These are phyloP conservation scores for Coprinopsis sp. DNA, from an alignment of 768 basidiomycete species.

Conservation along the genomic window DNA sequence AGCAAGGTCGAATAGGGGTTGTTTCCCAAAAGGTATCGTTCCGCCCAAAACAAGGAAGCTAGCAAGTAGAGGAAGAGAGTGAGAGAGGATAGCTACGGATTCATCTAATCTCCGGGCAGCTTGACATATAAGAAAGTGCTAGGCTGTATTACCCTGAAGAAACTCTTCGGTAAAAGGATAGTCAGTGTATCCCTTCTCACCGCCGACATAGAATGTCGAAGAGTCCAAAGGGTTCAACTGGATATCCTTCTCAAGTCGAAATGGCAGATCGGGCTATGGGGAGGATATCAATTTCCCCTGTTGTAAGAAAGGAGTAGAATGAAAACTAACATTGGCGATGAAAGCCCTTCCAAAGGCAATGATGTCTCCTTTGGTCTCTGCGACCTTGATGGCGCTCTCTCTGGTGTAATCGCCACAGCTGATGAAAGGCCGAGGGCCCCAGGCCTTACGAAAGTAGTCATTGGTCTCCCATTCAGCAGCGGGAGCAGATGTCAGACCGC, in stretches of 20 bases:
- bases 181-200: no score
- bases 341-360: conserved; percentile 27
- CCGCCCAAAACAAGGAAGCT: no score
- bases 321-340: conserved; percentile 29
- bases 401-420: conserved; percentile 42
- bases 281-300: background rate
- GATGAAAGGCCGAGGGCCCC: conserved; percentile 38
- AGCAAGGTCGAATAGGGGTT: no score
- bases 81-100: no score
- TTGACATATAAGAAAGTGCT: no score
- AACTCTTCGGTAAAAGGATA: no score
- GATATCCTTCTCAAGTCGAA: conserved; percentile 1
- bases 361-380: conserved; percentile 29
- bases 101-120: no score
- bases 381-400: conserved; percentile 32
- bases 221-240: no score
- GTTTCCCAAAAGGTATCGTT: no score
- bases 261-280: conserved; percentile 35
- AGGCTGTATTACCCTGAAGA: no score
- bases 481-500: conserved; percentile 9
- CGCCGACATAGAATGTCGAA: no score
- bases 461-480: conserved; percentile 25
- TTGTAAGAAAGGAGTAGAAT: conserved; percentile 2
- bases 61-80: no score
- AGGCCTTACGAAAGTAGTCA: conserved; percentile 42